These are phyloP conservation scores for Gracilariopsis chorda DNA, from an alignment of 23 red algal species.

Conservation along the genomic window DNA sequence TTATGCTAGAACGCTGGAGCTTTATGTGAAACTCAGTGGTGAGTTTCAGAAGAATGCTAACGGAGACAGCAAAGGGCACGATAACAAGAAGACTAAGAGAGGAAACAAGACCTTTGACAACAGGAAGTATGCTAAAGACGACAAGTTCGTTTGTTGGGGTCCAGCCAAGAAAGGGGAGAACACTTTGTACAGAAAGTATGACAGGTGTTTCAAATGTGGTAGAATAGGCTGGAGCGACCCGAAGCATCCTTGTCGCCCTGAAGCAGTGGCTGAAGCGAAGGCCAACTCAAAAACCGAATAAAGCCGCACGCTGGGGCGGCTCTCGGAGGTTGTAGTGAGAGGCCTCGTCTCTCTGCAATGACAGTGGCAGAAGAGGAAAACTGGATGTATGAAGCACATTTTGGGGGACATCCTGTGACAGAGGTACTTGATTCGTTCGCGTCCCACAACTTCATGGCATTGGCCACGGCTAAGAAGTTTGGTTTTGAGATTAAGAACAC, in stretches of 20 bases:
- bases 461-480: not conserved
- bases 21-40: too few relatives aligned
- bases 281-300: slow-evolving; percentile 38
- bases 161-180: not conserved
- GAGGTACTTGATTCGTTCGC: slow-evolving; percentile 4
- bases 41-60: not conserved
- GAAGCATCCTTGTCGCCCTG: not conserved
- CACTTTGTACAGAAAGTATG: slow-evolving; percentile 2
- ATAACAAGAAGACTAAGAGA: not conserved
- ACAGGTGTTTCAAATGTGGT: slow-evolving; percentile 28
- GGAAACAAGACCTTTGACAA: not conserved
- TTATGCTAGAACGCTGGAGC: too few relatives aligned
- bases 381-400: not conserved
- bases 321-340: not conserved
- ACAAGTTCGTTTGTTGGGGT: not conserved
- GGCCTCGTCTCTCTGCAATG: slow-evolving; percentile 19
- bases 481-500: not conserved
- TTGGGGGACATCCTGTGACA: slow-evolving; percentile 1
- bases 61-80: not conserved
- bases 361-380: not conserved
- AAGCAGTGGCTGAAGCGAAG: not conserved
- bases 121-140: not conserved
- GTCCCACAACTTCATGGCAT: not conserved
- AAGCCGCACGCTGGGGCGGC: slow-evolving; percentile 9
- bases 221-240: slow-evolving; percentile 13